Base-by-base conservation (phyloP, 768 basidiomycete genomes). In the Boletus pseudo-olivaceus region DNA sequence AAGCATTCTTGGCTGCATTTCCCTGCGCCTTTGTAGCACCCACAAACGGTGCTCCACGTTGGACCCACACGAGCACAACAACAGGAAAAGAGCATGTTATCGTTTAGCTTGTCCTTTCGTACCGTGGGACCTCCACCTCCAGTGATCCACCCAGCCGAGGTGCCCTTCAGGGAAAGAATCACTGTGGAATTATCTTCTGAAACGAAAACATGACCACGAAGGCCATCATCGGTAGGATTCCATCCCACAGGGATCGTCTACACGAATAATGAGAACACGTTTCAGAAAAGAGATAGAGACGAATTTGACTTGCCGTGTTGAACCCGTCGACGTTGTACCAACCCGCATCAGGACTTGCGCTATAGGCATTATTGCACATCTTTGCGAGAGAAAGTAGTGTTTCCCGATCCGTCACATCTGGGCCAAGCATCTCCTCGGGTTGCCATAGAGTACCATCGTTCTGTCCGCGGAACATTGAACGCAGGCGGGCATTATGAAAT, bases 31-130 rank as follows among this genome's bases (percentile, higher is more conserved):
- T 83, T 75, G 65, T 87, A 88, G 70, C 96, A 98, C 46, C 82
- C 87, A 67, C 96, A 98, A 1, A 97, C 96, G 0, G 96, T 79
- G 19, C 82, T 83, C 96, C 96, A 98, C 0, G 91, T 91, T 49
- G 93, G 90, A 33, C 90, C 92, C n/a, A 98, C 90, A 7, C 89
- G 80, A 2, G 93, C 95, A 64, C 96, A 98, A 70, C 96, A 98
- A 71, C 96, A 98, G 5, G 92, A 88, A 74, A 96, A 96, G 33
- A 98, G 73, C n/a, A 95, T 74, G 65, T 96, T 98, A 63, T 98
- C 95, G 72, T 98, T 98, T 54, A 87, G 71, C 73, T 94, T 96
- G 75, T 98, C 96, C 70, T 89, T 97, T 64, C 78, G 80, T 38
- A 82, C 79, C 9, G 95, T 97, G 12, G 90, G 86, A 5, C 93